These are phyloP conservation scores for Penicillium mononematosum DNA, from an alignment of 495 filamentous ascomycete species.

Conservation along the genomic window DNA sequence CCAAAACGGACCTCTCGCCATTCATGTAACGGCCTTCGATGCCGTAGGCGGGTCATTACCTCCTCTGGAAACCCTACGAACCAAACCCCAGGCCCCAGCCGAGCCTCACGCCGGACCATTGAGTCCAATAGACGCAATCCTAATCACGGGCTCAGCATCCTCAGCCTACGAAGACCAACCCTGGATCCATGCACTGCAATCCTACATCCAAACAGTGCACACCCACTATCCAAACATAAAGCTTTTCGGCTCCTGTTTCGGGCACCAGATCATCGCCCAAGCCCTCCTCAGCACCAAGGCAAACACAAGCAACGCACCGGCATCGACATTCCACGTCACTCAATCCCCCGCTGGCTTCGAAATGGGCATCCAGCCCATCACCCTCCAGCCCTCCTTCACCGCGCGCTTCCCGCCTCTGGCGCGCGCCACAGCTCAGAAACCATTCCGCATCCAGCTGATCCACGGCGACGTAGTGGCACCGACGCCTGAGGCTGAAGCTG, in stretches of 20 bases:
- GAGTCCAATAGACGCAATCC: constrained; percentile 36
- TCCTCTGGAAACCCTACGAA: constrained; percentile 28
- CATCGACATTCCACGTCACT: constrained; percentile 25
- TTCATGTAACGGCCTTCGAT: constrained; percentile 43
- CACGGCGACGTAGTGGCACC: constrained; percentile 38
- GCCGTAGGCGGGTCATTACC: constrained; percentile 37
- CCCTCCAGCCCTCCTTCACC: constrained; percentile 29
- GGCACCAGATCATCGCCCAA: constrained; percentile 48
- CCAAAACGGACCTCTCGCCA: constrained; percentile 17
- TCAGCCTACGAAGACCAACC: constrained; percentile 38
- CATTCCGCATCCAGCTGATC: constrained; percentile 34
- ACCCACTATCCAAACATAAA: constrained; percentile 40
- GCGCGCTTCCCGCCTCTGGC: constrained; percentile 27
- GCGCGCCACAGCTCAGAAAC: constrained; percentile 6
- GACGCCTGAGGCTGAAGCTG: constrained; percentile 14
- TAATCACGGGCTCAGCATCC: constrained; percentile 41
- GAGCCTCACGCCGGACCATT: constrained; percentile 16
- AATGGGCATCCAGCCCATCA: constrained; percentile 41
- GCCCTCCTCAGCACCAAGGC: constrained; percentile 27
- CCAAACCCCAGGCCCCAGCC: constrained; percentile 7
- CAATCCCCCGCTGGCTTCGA: constrained; percentile 33
- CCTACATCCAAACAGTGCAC: constrained; percentile 38
- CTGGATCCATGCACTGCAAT: constrained; percentile 35
- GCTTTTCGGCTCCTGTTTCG: constrained; percentile 51
- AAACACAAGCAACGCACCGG: not conserved